A percentile compares a stretch with the other conserved stretches of the same genome.
phyloP scores from a whole-genome alignment of 2,329 filamentous ascomycete species.

The Colletotrichum caudatum region DNA sequence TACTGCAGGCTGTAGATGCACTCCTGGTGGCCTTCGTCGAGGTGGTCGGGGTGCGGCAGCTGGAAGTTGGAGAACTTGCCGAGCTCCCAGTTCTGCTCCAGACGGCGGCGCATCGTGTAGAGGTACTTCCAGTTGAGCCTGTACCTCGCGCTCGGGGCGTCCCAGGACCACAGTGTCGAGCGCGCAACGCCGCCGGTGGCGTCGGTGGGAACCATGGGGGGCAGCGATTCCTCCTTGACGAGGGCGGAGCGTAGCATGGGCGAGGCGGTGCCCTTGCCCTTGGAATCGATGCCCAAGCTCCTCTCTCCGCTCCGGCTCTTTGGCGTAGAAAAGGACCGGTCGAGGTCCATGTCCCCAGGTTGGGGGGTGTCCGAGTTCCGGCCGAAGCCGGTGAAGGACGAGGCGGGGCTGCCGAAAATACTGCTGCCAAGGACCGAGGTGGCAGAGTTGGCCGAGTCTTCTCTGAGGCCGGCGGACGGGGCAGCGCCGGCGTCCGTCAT shows the following conservation, averaged over 20 bases:
- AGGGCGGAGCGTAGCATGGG: slow-evolving; percentile 33
- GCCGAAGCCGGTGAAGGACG: slow-evolving; percentile 20
- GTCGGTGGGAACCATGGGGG: slow-evolving; percentile 48
- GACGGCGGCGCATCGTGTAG: slow-evolving; percentile 84
- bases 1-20: slow-evolving; percentile 98
- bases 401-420: slow-evolving; percentile 49
- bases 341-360: slow-evolving; percentile 50
- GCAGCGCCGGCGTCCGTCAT: slow-evolving; percentile 53
- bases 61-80: slow-evolving; percentile 89
- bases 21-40: slow-evolving; percentile 86
- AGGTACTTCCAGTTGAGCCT: slow-evolving; percentile 93
- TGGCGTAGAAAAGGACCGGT: slow-evolving; percentile 50
- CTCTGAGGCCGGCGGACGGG: slow-evolving; percentile 38
- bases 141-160: slow-evolving; percentile 60
- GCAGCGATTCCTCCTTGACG: slow-evolving; percentile 48
- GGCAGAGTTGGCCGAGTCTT: slow-evolving; percentile 43
- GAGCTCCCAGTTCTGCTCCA: slow-evolving; percentile 93
- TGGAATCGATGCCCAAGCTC: slow-evolving; percentile 50
- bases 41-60: slow-evolving; percentile 84
- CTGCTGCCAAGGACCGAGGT: slow-evolving; percentile 16
- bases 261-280: slow-evolving; percentile 46
- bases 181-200: slow-evolving; percentile 52
- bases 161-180: slow-evolving; percentile 65
- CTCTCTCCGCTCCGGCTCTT: slow-evolving; percentile 48
- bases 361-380: slow-evolving; percentile 28